phyloP scores from a whole-genome alignment of 2,329 filamentous ascomycete species.

The Talaromyces sp. region DNA sequence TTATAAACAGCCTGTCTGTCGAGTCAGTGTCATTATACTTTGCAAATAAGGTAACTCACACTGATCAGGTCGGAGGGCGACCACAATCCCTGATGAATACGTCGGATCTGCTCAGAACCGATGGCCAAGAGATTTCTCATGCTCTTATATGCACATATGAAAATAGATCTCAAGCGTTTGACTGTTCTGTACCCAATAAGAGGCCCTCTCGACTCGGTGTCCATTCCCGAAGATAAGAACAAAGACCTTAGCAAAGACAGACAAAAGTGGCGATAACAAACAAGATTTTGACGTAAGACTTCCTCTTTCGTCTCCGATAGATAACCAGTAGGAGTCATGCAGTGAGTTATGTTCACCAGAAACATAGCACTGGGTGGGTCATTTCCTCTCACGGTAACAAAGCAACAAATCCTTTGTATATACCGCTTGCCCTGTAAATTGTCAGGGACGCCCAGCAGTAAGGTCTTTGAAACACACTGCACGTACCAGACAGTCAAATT shows the following conservation, averaged over 20 bases:
- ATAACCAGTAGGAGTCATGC: background rate
- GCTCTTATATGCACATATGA: background rate
- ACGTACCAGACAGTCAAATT: background rate
- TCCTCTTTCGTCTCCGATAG: background rate
- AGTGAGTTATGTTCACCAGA: background rate
- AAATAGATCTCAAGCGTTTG: background rate
- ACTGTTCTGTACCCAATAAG: background rate
- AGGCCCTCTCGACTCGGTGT: background rate
- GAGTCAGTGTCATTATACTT: background rate
- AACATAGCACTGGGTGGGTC: background rate
- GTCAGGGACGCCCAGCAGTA: background rate
- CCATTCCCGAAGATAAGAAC: background rate
- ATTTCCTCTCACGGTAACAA: background rate
- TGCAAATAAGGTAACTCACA: background rate
- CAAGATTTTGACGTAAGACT: background rate
- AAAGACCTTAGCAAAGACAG: background rate
- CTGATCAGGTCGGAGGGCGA: no score
- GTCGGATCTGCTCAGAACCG: background rate
- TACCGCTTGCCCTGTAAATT: background rate
- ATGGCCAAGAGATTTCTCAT: background rate
- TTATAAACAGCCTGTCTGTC: background rate
- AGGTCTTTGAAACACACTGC: background rate
- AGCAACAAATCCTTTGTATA: background rate
- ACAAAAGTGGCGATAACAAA: background rate
- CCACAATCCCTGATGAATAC: background rate